Base-by-base conservation (phyloP, 768 basidiomycete genomes). In the Boletus rex-veris region DNA sequence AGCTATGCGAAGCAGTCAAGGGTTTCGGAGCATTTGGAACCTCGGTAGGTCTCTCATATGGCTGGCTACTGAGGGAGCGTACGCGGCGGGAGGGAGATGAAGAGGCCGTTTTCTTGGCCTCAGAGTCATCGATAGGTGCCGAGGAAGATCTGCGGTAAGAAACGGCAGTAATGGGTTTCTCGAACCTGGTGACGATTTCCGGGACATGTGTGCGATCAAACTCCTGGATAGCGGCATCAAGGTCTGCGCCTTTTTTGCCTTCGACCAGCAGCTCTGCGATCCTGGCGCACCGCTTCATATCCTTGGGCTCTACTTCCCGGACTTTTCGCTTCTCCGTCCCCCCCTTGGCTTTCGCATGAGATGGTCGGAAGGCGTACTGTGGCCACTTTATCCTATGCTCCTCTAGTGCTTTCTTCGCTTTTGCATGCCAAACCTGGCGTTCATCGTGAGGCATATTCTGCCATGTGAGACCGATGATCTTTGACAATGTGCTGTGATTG, bases 381-480 rank as follows among this genome's bases (percentile, higher is more conserved):
- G 90, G 88, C 73, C 81, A 90, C 54, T 63, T 67, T 61, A 80
- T 82, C 71, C 82, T 84, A 68, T 90, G 88, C 60, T 88, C 88
- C 44, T 83, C 86, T 45, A 82, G 79, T 0, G 85, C 86, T 39
- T 76, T 74, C 74, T 84, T 85, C 16, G 90, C 90, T 70, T 88
- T 88, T 48, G 74, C 73, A 61, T 89, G 84, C 90, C 90, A 92
- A 45, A 86, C 72, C 69, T 86, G 80, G 10, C 86, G 81, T 66
- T 92, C 86, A n/a, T 82, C 81, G 53, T 84, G 78, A 2, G 87
- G 81, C 55, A 92, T 79, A 52, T 80, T 85, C 70, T 88, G 83
- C 90, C 89, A 92, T 31, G 88, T 88, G 55, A 89, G 74, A 21
- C 89, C 89, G 55, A 90, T 88, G 64, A 90, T 91, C 80, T 89